Conservation (phyloP, 2,329 filamentous ascomycete species). For the Colletotrichum sp. region DNA sequence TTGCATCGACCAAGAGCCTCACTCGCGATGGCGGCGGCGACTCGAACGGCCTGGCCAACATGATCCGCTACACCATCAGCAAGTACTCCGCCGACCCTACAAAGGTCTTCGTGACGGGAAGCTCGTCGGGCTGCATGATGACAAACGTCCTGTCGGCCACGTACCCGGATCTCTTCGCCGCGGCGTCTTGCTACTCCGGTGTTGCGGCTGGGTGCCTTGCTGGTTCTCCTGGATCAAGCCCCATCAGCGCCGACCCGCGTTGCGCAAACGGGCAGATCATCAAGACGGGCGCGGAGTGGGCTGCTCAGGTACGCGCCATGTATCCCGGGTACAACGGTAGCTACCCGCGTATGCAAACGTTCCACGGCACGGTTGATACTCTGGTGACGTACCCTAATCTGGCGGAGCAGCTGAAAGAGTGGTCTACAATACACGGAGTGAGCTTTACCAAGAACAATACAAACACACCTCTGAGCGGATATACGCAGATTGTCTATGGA, state of each 20-base stretch:
- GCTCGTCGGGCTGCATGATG: conserved; percentile 38
- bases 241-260: conserved; percentile 29
- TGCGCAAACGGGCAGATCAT: conserved; percentile 46
- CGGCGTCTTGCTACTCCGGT: conserved; percentile 35
- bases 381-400: conserved; percentile 37
- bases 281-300: conserved; percentile 47
- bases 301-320: conserved; percentile 40
- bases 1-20: conserved; percentile 45
- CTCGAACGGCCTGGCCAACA: conserved; percentile 51
- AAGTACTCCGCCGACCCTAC: conserved; percentile 48
- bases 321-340: conserved; percentile 35
- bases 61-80: conserved; percentile 52
- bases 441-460: conserved; percentile 28
- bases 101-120: conserved; percentile 51
- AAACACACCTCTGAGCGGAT: conserved; percentile 29
- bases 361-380: conserved; percentile 36
- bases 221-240: conserved; percentile 22
- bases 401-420: conserved; percentile 24
- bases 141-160: conserved; percentile 37
- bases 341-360: conserved; percentile 32
- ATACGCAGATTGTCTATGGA: conserved; percentile 36
- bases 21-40: conserved; percentile 54
- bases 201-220: conserved; percentile 35
- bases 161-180: conserved; percentile 39
- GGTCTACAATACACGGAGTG: conserved; percentile 21